Conservation (phyloP, 768 basidiomycete species). For the Hysterangium stoloniferum region DNA sequence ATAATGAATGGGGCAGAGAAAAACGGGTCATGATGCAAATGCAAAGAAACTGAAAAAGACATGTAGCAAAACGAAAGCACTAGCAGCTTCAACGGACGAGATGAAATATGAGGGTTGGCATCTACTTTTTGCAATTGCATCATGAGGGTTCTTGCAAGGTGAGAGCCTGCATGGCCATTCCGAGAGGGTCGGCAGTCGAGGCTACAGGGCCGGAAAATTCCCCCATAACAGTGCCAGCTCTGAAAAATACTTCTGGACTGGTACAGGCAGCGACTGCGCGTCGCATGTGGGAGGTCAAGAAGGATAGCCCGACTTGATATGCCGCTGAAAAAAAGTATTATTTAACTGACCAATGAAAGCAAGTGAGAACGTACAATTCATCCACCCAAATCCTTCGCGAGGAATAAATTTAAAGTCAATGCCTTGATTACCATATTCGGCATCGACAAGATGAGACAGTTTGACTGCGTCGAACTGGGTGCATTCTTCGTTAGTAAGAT, state of each 20-base stretch:
- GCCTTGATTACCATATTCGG: slow-evolving; percentile 94
- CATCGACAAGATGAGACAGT: slow-evolving; percentile 91
- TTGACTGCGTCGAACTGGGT: slow-evolving; percentile 88
- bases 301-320: slow-evolving; percentile 94
- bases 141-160: slow-evolving; percentile 12
- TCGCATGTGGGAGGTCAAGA: slow-evolving; percentile 89
- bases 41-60: background rate
- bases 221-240: slow-evolving; percentile 28
- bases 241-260: slow-evolving; percentile 85
- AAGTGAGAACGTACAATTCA: slow-evolving; percentile 60
- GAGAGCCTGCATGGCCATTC: slow-evolving; percentile 32
- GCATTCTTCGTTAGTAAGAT: too few relatives aligned
- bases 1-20: too few relatives aligned
- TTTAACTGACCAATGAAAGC: background rate
- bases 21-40: slow-evolving; percentile 1
- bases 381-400: slow-evolving; percentile 97
- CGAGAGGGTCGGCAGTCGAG: slow-evolving; percentile 28
- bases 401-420: slow-evolving; percentile 98
- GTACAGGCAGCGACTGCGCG: slow-evolving; percentile 94
- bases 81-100: background rate
- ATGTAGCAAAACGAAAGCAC: background rate
- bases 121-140: too few relatives aligned
- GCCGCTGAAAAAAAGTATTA: slow-evolving; percentile 49
- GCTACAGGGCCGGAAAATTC: slow-evolving; percentile 25
- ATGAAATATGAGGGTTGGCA: background rate